A percentile compares a stretch with the other conserved stretches of the same genome.
Conservation (phyloP, 768 basidiomycete species). For the Agaricus blazei region DNA sequence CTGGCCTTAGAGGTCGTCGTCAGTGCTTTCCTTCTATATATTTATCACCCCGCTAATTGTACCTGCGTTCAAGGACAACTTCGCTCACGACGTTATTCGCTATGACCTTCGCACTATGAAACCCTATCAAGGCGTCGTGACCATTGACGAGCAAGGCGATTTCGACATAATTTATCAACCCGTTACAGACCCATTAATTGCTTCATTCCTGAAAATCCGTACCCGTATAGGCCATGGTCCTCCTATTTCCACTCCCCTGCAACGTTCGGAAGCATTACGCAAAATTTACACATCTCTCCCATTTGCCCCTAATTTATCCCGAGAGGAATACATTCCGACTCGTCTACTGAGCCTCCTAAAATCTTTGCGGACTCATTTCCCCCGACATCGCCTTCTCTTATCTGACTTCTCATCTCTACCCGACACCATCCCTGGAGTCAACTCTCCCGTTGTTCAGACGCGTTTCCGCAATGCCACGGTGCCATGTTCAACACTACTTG, state of each 20-base stretch:
- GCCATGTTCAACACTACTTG: slow-evolving; percentile 85
- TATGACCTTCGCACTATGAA: slow-evolving; percentile 77
- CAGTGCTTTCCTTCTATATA: slow-evolving; percentile 27
- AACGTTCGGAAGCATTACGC: slow-evolving; percentile 51
- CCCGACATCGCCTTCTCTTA: slow-evolving; percentile 88
- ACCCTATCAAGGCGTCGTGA: slow-evolving; percentile 81
- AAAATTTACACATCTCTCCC: slow-evolving; percentile 68
- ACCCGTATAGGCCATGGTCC: slow-evolving; percentile 51
- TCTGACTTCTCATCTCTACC: slow-evolving; percentile 90
- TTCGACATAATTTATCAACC: slow-evolving; percentile 80
- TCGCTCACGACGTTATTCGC: slow-evolving; percentile 91
- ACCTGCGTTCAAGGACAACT: slow-evolving; percentile 71
- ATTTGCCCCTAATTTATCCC: slow-evolving; percentile 85
- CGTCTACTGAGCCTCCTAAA: slow-evolving; percentile 82
- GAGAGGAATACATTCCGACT: slow-evolving; percentile 90
- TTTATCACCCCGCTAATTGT: neutral
- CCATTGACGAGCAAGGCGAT: slow-evolving; percentile 75
- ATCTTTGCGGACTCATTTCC: slow-evolving; percentile 78
- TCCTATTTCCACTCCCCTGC: slow-evolving; percentile 51
- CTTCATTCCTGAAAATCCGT: slow-evolving; percentile 71
- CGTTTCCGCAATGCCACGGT: slow-evolving; percentile 80
- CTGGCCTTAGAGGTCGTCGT: slow-evolving; percentile 94
- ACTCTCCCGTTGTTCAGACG: slow-evolving; percentile 94
- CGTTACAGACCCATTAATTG: slow-evolving; percentile 80
- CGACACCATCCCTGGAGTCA: slow-evolving; percentile 71